These are phyloP conservation scores for Tulasnella sp. DNA, from an alignment of 768 basidiomycete genomes.

Conservation along the genomic window DNA sequence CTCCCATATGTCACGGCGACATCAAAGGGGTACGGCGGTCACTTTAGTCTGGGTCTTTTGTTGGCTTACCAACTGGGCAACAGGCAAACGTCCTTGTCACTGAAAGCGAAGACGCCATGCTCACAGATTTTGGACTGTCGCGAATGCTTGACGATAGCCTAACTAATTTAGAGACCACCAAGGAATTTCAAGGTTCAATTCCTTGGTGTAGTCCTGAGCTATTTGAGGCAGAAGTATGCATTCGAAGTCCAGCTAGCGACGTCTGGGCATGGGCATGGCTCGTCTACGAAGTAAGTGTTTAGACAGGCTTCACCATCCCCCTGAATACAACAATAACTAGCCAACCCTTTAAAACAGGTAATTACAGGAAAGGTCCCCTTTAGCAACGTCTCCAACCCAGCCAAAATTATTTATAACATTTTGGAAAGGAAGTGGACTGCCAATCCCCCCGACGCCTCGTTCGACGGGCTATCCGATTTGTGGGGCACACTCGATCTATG, in stretches of 20 bases:
- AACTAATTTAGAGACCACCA: background rate
- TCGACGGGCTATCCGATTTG: background rate
- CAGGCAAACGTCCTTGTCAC: slow-evolving; percentile 12
- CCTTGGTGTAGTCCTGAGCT: background rate
- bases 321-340: background rate
- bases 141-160: background rate
- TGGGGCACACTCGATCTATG: background rate
- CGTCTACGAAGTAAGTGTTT: background rate
- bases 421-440: background rate
- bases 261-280: slow-evolving; percentile 9
- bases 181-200: background rate
- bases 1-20: slow-evolving; percentile 4
- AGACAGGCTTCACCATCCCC: too few species aligned
- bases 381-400: background rate
- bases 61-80: background rate
- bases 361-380: background rate
- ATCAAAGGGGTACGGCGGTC: background rate
- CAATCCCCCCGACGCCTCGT: background rate
- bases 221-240: background rate
- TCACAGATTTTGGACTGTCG: slow-evolving; percentile 6
- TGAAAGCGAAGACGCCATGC: background rate
- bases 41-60: background rate
- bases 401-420: background rate
- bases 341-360: background rate
- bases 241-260: background rate